Base-by-base conservation (phyloP, 2,329 filamentous ascomycete species). In the Ramichloridium luteum region DNA sequence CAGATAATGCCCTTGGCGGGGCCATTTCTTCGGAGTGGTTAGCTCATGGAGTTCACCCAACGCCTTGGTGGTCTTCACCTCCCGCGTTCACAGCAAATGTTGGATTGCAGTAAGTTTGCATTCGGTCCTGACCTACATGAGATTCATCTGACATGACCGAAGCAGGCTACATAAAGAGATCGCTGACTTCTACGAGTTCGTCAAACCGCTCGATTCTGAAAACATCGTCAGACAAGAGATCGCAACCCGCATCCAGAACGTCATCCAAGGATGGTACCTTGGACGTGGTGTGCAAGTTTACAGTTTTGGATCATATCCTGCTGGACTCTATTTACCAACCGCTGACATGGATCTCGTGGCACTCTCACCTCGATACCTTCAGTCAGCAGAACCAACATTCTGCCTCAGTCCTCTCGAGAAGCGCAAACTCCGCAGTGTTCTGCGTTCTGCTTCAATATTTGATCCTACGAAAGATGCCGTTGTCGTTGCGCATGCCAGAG, bases 271-370 rank as follows among this genome's bases (percentile, higher is more conserved):
- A 10, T 39, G 31, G 20, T 11, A 31, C 20, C 27, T 25, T 14
- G 25, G 33, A 5, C 13, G 13, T 13, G 78, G 74, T 46, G 57
- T 62, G 9, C 70, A 73, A 28, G 73, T 76, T 8, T 66, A 77
- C 29, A 63, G 94, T 5, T 98, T 98, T 53, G 90, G 90, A n/a
- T 96, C 90, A 0, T 98, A 86, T 57, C 86, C 84, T 45, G 84
- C 84, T 3, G 84, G 50, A 6, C 48, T 72, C 5, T 82, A 81
- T 50, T 62, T 83, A 6, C 78, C 78, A 5, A 77, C 80, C 1
- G 84, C 82, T 11, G 90, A 98, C 52, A 93, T 98, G 76, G 90
- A 98, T 53, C 65, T 98, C 28, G 90, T 93, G 3, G 70, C 90
- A 31, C 72, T 86, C 30, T 77, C 76, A 3, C 51, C 58, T 1